Evolutionary conservation across 2,329 filamentous ascomycete species (phyloP), one percentile per base, ranked within the genome.

Genomic region (Scytalidium lignicola): DNA sequence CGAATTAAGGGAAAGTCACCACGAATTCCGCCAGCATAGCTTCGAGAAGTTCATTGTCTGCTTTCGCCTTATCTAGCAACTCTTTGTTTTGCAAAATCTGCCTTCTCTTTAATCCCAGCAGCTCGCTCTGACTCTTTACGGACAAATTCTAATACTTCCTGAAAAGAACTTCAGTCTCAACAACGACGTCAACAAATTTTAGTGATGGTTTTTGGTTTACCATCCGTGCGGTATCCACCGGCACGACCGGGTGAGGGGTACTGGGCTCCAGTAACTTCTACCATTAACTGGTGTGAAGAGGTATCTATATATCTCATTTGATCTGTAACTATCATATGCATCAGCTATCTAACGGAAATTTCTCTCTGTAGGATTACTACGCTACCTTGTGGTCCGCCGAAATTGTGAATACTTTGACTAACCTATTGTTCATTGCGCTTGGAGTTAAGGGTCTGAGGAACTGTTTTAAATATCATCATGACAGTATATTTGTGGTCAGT

Each of bases 331-430:
- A 18, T 44, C 47, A 45, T 15, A 21, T 23, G 43, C 32, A n/a
- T 15, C 17, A 13, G 19, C 45, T 37, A 9, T 26, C 23, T 26
- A 26, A 26, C 48, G 51, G 50, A 55, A 26, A 43, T 46, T 43
- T 41, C 47, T 40, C 17, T 47, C 22, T 43, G 58, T 71, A 90
- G 80, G 86, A 89, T 55, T 87, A 87, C 68, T 86, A 86, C 71
- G 81, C 85, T 32, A 90, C 86, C 3, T 74, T 78, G 41, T 91
- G 90, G 63, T 78, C 82, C 42, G 88, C 88, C 29, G 88, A 91
- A 64, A 82, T 91, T 42, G 79, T 90, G 63, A 92, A 86, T 63
- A 88, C 88, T 3, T 61, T 91, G 26, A 96, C 90, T 28, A 96
- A 96, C 65, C 65, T 87, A 2, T 71, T 93, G 20, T 96, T 96